Base-by-base conservation (phyloP, 176 grass and related monocot genomes). In the Zea mays region DNA sequence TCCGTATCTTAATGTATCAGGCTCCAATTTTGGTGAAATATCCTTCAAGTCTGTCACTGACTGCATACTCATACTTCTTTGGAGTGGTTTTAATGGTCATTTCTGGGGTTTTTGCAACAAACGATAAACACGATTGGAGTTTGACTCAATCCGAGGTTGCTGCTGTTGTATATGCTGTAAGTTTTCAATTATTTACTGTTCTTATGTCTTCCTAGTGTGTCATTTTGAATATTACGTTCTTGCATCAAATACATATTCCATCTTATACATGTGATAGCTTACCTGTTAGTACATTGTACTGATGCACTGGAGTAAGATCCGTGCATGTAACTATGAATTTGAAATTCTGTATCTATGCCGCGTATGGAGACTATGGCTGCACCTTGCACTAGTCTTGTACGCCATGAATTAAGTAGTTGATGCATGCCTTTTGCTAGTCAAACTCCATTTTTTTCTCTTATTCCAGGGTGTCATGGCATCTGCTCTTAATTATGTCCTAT, bases 151-250 rank as follows among this genome's bases (percentile, higher is more conserved):
- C 91, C 33, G 91, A 98, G 80, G 47, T 94, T 40, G 80, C 83
- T 88, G 89, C 95, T 74, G 85, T 91, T 64, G 62, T 94, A 62
- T 98, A 98, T 82, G 89, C 91, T 64, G 95, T 98, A 94, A 87
- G 91, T 61, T 65, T 88, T 48, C 20, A 36, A 27, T 79, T 83
- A 79, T 62, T 45, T 67, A 50, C 16, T 65, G 27, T 66, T 74
- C 4, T 67, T 42, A 38, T 36, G 39, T 49, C 1, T 81, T 61
- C 17, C 1, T 14, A 51, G 9, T 46, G 44, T 44, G 3, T 17
- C 16, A 37, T 52, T 70, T 81, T 37, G 72, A 37, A 62, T 81
- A 39, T 10, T n/a, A 69, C 10, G 52, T 8, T 74, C 14, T 42
- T 67, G 5, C 50, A 43, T 38, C 42, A 20, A 64, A 75, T 68